These are phyloP conservation scores for Nigrospora sphaerica DNA, from an alignment of 2,329 filamentous ascomycete species.

Conservation along the genomic window DNA sequence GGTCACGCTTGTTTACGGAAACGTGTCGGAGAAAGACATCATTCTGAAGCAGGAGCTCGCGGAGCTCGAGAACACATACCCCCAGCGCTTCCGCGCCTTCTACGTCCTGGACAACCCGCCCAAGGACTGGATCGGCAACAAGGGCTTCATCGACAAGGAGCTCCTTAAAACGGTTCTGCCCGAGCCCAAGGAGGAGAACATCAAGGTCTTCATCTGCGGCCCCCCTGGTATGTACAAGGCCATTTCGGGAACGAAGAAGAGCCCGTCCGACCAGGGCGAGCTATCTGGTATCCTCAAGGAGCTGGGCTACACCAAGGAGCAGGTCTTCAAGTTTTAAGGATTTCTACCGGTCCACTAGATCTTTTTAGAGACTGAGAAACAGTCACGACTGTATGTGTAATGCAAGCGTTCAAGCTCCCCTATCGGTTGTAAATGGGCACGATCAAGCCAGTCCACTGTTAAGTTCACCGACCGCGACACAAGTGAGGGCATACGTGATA, in stretches of 20 bases:
- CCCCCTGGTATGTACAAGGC: conserved; percentile 91
- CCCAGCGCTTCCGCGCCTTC: conserved; percentile 90
- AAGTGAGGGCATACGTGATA: no score
- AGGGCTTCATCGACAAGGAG: conserved; percentile 82
- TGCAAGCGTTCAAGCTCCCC: no score
- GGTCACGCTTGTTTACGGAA: conserved; percentile 91
- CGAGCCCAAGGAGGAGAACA: conserved; percentile 82
- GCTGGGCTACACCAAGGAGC: conserved; percentile 76
- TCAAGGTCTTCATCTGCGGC: conserved; percentile 96
- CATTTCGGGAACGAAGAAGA: conserved; percentile 82
- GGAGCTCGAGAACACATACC: conserved; percentile 88
- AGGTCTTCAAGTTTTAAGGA: conserved; percentile 87
- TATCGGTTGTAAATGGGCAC: no score
- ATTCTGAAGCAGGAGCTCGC: conserved; percentile 80
- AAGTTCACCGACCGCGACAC: no score
- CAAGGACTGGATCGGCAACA: conserved; percentile 67
- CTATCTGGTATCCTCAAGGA: conserved; percentile 75
- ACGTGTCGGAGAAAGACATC: conserved; percentile 84
- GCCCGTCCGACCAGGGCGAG: conserved; percentile 91
- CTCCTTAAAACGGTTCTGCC: conserved; percentile 91
- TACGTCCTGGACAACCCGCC: conserved; percentile 85
- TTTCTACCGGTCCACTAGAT: no score
- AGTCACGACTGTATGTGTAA: no score
- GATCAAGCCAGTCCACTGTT: no score
- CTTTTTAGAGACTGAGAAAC: no score